Conservation (phyloP, 2,329 filamentous ascomycete species). For the Calonectria ilicicola region DNA sequence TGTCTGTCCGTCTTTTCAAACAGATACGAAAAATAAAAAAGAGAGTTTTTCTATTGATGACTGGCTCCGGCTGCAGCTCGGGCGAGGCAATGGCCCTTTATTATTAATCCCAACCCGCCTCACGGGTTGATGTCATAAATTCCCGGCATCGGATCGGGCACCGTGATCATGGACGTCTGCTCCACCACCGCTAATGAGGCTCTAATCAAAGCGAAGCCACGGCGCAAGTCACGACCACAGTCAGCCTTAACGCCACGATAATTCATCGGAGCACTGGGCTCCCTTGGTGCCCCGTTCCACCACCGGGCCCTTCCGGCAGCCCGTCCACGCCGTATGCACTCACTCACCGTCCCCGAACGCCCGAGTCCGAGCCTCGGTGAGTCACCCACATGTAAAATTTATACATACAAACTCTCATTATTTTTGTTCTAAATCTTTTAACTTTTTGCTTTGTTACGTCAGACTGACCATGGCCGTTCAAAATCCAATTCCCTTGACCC, state of each 20-base stretch:
- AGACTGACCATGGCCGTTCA: constrained; percentile 3
- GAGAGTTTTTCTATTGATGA: neutral
- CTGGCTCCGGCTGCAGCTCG: neutral
- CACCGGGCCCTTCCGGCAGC: constrained; percentile 32
- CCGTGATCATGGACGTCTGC: constrained; percentile 4
- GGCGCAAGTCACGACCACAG: neutral
- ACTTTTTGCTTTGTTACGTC: constrained; percentile 10
- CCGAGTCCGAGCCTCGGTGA: constrained; percentile 21
- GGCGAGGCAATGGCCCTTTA: neutral
- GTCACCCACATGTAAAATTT: constrained; percentile 20
- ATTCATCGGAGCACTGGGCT: constrained; percentile 34
- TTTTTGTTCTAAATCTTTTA: neutral
- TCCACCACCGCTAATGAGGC: neutral
- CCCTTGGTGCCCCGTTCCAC: neutral
- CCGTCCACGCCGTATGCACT: constrained; percentile 22
- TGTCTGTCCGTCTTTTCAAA: neutral
- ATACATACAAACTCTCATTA: neutral
- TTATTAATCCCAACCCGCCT: neutral
- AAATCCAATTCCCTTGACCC: constrained; percentile 19
- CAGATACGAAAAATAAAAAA: neutral
- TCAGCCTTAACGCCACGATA: constrained; percentile 38
- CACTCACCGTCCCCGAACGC: constrained; percentile 25
- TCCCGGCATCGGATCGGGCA: neutral
- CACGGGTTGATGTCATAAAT: neutral
- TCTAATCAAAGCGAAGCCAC: constrained; percentile 6